Conservation (phyloP, 352 stramenopile species). For the Phytophthora rubi region DNA sequence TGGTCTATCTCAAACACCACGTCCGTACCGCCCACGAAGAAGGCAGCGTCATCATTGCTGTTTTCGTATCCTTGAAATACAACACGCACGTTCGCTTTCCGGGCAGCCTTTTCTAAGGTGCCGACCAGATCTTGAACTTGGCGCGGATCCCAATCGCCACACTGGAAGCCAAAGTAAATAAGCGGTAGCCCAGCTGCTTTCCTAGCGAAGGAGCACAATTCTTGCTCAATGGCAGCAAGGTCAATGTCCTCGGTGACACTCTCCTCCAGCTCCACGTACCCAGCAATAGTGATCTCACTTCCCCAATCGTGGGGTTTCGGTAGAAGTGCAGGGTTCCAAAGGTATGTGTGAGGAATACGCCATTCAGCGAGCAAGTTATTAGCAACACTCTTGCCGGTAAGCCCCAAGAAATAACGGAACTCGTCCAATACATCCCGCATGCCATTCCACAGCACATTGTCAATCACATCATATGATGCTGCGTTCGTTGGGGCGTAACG, state of each 20-base stretch:
- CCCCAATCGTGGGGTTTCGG: constrained; percentile 70
- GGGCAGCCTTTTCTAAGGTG: constrained; percentile 51
- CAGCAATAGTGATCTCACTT: constrained; percentile 58
- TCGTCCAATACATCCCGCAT: constrained; percentile 57
- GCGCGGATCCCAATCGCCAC: constrained; percentile 52
- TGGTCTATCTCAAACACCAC: constrained; percentile 59
- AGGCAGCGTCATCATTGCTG: constrained; percentile 28
- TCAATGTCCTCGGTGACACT: constrained; percentile 22
- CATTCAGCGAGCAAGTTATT: constrained; percentile 54
- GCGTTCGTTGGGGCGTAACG: constrained; percentile 52
- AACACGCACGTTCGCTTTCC: constrained; percentile 46
- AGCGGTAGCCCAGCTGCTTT: constrained; percentile 32
- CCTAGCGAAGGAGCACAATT: constrained; percentile 23
- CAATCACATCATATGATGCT: constrained; percentile 61
- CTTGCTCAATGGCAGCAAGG: constrained; percentile 31
- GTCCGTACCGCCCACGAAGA: constrained; percentile 44
- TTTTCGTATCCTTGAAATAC: constrained; percentile 65
- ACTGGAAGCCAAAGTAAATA: constrained; percentile 62
- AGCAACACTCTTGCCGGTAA: constrained; percentile 46
- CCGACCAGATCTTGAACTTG: constrained; percentile 49
- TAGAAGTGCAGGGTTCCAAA: constrained; percentile 70
- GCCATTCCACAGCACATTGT: constrained; percentile 57
- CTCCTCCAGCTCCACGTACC: constrained; percentile 54
- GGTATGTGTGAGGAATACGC: constrained; percentile 72
- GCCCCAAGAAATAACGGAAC: constrained; percentile 61